Evolutionary conservation across 2,329 filamentous ascomycete genomes (phyloP).

Genomic region (Cryphonectria parasitica): DNA sequence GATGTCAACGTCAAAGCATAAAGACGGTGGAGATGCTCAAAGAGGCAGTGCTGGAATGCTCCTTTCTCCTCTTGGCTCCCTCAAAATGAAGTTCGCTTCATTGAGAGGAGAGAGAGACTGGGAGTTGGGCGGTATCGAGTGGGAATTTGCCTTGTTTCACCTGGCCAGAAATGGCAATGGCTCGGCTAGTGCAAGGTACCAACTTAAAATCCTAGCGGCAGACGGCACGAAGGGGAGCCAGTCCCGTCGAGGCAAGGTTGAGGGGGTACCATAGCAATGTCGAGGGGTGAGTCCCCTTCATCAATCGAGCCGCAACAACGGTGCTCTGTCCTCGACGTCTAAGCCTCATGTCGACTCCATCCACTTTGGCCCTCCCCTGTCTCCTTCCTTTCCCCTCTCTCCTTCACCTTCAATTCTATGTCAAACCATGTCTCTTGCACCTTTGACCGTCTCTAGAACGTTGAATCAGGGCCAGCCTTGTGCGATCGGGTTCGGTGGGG

Average conservation of each 20-base stretch:
- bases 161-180: conserved; percentile 1
- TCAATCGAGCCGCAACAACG: not conserved
- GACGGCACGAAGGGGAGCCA: conserved; percentile 1
- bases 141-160: conserved; percentile 2
- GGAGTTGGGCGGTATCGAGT: not conserved
- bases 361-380: not conserved
- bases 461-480: no score
- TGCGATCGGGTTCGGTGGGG: no score
- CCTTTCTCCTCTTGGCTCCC: not conserved
- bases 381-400: not conserved
- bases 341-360: not conserved
- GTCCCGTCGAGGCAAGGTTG: conserved; percentile 1
- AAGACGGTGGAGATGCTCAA: conserved; percentile 1
- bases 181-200: conserved; percentile 8
- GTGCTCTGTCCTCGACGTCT: not conserved
- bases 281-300: conserved; percentile 4
- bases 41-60: conserved; percentile 1
- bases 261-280: not conserved
- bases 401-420: not conserved
- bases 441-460: not conserved
- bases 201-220: conserved; percentile 5
- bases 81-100: not conserved
- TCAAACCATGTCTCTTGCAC: not conserved
- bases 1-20: not conserved
- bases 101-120: not conserved